Evolutionary conservation across 208 protist species (phyloP).

Genomic region (Strigomonas culicis): DNA sequence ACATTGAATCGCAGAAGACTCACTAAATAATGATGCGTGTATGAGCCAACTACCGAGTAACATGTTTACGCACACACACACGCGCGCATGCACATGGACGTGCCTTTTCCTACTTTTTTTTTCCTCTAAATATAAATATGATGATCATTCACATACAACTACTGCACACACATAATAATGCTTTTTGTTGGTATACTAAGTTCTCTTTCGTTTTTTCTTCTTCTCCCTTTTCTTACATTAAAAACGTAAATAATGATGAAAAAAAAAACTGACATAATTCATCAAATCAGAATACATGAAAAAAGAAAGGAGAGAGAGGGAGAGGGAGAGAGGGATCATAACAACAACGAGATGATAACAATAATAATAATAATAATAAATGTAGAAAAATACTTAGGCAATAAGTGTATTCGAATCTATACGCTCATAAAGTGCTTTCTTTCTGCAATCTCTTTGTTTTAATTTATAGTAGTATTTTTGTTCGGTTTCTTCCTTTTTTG

Average conservation of each 20-base stretch:
- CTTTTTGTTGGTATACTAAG: too few species aligned
- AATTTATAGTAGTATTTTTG: background rate
- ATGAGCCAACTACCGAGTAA: background rate
- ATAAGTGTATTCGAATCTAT: background rate
- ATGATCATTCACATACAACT: background rate
- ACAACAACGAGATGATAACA: too few species aligned
- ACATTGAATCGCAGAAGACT: slow-evolving; percentile 62
- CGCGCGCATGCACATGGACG: background rate
- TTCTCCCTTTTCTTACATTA: background rate
- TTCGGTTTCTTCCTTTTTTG: slow-evolving; percentile 3
- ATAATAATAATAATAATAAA: slow-evolving; percentile 2
- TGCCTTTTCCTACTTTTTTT: too few species aligned
- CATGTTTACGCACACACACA: background rate
- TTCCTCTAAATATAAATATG: background rate
- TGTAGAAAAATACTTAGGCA: background rate
- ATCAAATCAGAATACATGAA: background rate
- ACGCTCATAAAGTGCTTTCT: slow-evolving; percentile 1
- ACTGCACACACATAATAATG: background rate
- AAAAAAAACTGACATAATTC: background rate
- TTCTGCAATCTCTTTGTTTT: slow-evolving; percentile 4
- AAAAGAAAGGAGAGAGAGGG: background rate
- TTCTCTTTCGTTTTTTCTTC: background rate
- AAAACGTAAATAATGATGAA: background rate
- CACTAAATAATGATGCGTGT: too few species aligned
- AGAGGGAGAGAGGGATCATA: too few species aligned